Evolutionary conservation across 73 alveolate genomes (phyloP).

Genomic region (Durusdinium trenchii): DNA sequence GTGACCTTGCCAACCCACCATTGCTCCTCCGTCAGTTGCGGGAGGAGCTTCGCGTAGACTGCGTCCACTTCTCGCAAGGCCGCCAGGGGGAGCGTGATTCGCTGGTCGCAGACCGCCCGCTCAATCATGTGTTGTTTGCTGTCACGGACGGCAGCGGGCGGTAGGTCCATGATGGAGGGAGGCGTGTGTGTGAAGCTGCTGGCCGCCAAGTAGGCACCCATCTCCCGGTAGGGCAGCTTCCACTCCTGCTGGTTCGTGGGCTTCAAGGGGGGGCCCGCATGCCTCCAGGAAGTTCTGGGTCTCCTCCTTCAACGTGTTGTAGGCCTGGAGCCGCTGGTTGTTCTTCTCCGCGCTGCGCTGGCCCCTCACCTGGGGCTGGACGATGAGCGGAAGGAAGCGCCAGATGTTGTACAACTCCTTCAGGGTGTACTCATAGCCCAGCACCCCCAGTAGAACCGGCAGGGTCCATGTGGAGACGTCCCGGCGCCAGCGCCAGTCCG

Average conservation of each 20-base stretch:
- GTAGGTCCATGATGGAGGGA: not conserved
- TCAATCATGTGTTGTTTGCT: not conserved
- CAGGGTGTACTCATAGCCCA: not conserved
- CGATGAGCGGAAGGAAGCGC: not conserved
- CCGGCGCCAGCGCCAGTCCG: not conserved
- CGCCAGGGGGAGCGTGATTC: not conserved
- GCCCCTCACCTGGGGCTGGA: not conserved
- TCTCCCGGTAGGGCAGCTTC: not conserved
- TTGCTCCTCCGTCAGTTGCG: not conserved
- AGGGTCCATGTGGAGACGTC: not conserved
- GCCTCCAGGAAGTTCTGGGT: not conserved
- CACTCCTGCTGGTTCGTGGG: not conserved
- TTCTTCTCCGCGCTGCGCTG: not conserved
- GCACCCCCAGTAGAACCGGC: not conserved
- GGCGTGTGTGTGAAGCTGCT: not conserved
- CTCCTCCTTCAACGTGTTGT: not conserved
- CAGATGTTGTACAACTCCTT: not conserved
- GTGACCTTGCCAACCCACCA: not conserved
- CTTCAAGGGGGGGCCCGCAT: not conserved
- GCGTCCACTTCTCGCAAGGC: not conserved
- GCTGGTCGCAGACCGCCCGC: not conserved
- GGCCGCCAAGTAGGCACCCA: not conserved
- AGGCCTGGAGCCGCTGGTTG: not conserved
- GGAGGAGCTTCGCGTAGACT: not conserved
- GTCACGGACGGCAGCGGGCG: not conserved